These are phyloP conservation scores for Aspergillus sp. DNA, from an alignment of 2,329 filamentous ascomycete species.

Conservation along the genomic window DNA sequence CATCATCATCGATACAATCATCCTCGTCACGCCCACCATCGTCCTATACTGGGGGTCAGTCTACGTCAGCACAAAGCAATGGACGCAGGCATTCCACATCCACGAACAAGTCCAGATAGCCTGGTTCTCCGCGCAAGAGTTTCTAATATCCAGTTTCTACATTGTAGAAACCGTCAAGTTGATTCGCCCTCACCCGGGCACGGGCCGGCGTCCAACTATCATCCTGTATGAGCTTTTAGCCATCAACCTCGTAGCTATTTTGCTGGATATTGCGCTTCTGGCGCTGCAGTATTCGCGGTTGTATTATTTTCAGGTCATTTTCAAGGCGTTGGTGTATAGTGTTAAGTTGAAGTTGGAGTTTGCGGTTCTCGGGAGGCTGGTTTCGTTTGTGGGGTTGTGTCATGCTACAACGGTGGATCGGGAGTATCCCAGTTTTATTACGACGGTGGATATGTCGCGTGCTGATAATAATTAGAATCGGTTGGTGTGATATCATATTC, in stretches of 20 bases:
- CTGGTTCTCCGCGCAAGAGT: constrained; percentile 50
- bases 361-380: constrained; percentile 28
- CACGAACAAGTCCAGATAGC: constrained; percentile 50
- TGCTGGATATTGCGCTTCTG: constrained; percentile 34
- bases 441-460: no score
- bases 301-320: constrained; percentile 31
- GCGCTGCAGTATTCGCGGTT: constrained; percentile 28
- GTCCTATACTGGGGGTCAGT: constrained; percentile 33
- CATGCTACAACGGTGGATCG: no score
- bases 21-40: constrained; percentile 35
- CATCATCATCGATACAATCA: constrained; percentile 36
- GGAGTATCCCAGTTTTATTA: no score
- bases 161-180: constrained; percentile 47
- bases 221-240: constrained; percentile 38
- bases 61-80: constrained; percentile 5
- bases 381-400: constrained; percentile 12
- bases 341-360: constrained; percentile 41
- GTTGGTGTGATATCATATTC: no score
- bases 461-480: no score
- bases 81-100: constrained; percentile 24
- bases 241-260: constrained; percentile 37
- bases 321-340: constrained; percentile 36
- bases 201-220: not conserved
- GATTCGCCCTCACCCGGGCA: constrained; percentile 17
- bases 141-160: constrained; percentile 46